Evolutionary conservation across 2,329 filamentous ascomycete genomes (phyloP).

Genomic region (Davidsoniella eucalypti): DNA sequence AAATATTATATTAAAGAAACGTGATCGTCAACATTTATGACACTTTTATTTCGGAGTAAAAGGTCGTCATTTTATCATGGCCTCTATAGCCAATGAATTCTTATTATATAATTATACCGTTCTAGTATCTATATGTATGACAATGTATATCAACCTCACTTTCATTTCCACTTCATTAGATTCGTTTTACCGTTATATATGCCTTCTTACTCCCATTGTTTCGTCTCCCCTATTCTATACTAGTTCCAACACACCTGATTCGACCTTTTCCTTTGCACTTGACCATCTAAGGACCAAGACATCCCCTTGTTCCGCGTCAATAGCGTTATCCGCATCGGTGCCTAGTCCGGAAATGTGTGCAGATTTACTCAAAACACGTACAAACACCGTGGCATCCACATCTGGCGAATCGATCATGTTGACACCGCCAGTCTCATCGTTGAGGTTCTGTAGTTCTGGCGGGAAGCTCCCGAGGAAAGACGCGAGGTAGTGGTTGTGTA

Average conservation of each 20-base stretch:
- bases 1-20: too few species aligned
- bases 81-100: too few species aligned
- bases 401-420: constrained; percentile 89
- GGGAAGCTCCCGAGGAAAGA: constrained; percentile 80
- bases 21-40: too few species aligned
- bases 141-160: background rate
- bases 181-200: background rate
- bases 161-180: background rate
- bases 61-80: too few species aligned
- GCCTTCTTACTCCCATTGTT: background rate
- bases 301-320: constrained; percentile 45
- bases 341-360: constrained; percentile 39
- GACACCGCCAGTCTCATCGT: constrained; percentile 69
- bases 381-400: constrained; percentile 67
- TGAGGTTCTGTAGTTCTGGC: constrained; percentile 59
- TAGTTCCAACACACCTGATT: constrained; percentile 39
- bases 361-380: constrained; percentile 49
- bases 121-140: background rate
- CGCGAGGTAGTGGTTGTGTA: constrained; percentile 69
- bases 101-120: background rate
- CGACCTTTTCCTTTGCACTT: constrained; percentile 48
- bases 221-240: constrained; percentile 26
- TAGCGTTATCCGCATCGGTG: constrained; percentile 43
- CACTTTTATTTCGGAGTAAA: too few species aligned
- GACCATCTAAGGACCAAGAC: constrained; percentile 57